Base-by-base conservation (phyloP, 192 early-diverging fungal species). In the Coemansia sp. region DNA sequence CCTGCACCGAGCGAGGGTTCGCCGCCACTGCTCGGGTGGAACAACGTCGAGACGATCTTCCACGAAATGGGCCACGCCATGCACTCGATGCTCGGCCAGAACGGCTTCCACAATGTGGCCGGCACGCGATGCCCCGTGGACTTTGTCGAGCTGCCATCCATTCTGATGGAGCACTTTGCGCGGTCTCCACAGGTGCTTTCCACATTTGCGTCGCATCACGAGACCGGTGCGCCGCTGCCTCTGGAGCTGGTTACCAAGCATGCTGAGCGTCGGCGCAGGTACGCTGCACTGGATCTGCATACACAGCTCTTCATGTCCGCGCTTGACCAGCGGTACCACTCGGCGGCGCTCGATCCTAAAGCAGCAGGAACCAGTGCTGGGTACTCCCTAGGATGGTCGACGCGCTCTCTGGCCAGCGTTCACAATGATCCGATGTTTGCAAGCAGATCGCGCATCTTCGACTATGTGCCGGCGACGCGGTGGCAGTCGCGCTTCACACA, bases 61-160 rank as follows among this genome's bases (percentile, higher is more conserved):
- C 97, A 99, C 72, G 97, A 99, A 61, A 97, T 98, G 94, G 97
- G 97, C 4, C 97, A 99, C 64, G 97, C 93, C 3, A 92, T 98
- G 89, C 95, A 97, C 71, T 98, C 94, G 19, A 94, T 96, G 90
- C 83, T 99, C 6, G 95, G 91, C 31, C 85, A 89, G 20, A 95
- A 94, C n/a, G 88, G 92, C 37, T 97, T 89, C 76, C 97, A 99
- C 67, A 96, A 97, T 74, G 92, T 99, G 14, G 84, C 94, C 3
- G 97, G 97, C 34, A 99, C 97, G 10, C 84, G 97, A 27, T 95
- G 94, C 67, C 83, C 89, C 7, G 87, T 94, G 23, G 97, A 99
- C 76, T 96, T 99, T 86, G 95, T 97, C 2, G 97, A 99, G 78
- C 82, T 99, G 36, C 97, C 97, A 1, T 96, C 94, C 4, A 95